phyloP scores from a whole-genome alignment of 257 asterid species.

The Solanum tarapatanum region DNA sequence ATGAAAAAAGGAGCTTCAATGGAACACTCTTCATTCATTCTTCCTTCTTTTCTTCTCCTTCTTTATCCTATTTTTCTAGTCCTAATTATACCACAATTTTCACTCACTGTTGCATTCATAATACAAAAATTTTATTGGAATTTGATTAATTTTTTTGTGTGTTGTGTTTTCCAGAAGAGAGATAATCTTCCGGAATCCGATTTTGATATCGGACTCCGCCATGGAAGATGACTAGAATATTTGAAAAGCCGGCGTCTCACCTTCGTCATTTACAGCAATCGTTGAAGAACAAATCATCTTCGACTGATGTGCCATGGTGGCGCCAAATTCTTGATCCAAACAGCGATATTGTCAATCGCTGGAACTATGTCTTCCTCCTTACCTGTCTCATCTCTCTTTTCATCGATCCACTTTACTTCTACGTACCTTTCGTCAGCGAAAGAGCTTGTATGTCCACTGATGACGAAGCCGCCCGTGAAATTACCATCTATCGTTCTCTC shows the following conservation, averaged over 20 bases:
- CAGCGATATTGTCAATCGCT: slow-evolving; percentile 69
- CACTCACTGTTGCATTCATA: neutral
- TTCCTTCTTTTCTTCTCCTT: neutral
- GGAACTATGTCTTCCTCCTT: slow-evolving; percentile 80
- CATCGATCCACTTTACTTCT: slow-evolving; percentile 85
- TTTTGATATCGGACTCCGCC: slow-evolving; percentile 55
- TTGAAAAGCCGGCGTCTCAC: slow-evolving; percentile 71
- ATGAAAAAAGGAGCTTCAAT: neutral
- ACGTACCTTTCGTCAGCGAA: slow-evolving; percentile 50
- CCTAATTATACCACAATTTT: neutral
- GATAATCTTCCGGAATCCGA: slow-evolving; percentile 30
- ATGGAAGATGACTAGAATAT: slow-evolving; percentile 91
- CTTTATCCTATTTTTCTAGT: neutral
- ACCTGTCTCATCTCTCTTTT: slow-evolving; percentile 61
- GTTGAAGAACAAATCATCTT: slow-evolving; percentile 10
- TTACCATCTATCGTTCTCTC: slow-evolving; percentile 53
- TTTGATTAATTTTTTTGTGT: neutral
- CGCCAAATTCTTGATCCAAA: slow-evolving; percentile 78
- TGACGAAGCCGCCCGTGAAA: slow-evolving; percentile 23
- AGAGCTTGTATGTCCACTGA: slow-evolving; percentile 65
- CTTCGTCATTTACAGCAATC: slow-evolving; percentile 66
- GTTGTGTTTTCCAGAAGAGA: neutral
- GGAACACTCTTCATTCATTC: neutral
- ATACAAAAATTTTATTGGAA: neutral
- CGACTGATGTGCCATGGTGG: slow-evolving; percentile 48